Evolutionary conservation across 2,329 filamentous ascomycete genomes (phyloP).

Genomic region (Fusarium burgessii): DNA sequence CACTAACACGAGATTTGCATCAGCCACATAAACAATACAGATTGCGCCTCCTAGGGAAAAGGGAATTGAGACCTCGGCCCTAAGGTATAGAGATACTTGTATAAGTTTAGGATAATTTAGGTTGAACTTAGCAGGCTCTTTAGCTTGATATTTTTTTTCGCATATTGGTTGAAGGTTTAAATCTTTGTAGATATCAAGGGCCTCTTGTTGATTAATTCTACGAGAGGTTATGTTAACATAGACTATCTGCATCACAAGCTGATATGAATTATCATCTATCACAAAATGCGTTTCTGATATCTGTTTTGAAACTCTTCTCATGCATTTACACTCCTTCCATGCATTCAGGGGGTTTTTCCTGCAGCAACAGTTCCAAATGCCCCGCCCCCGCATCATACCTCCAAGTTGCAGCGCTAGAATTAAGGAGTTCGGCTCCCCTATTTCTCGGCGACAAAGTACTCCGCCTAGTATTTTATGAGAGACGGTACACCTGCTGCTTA

Average conservation of each 20-base stretch:
- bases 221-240: background rate
- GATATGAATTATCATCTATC: no score
- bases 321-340: conserved; percentile 6
- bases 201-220: background rate
- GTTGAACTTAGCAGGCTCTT: no score
- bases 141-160: no score
- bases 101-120: no score
- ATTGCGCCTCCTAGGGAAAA: no score
- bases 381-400: conserved; percentile 45
- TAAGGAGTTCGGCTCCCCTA: conserved; percentile 41
- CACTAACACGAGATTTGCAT: background rate
- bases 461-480: background rate
- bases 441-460: conserved; percentile 20
- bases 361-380: conserved; percentile 20
- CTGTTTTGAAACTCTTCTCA: background rate
- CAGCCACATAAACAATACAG: background rate
- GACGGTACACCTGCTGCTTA: conserved; percentile 28
- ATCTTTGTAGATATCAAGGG: no score
- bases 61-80: no score
- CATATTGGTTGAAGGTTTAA: no score
- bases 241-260: background rate
- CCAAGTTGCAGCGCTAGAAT: conserved; percentile 28
- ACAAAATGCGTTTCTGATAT: background rate
- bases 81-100: no score
- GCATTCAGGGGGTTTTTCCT: conserved; percentile 25